Percentiles rank a stretch among this genome's conserved stretches.
These are phyloP conservation scores for Phialophora tarda DNA, from an alignment of 2,329 filamentous ascomycete species.

Conservation along the genomic window DNA sequence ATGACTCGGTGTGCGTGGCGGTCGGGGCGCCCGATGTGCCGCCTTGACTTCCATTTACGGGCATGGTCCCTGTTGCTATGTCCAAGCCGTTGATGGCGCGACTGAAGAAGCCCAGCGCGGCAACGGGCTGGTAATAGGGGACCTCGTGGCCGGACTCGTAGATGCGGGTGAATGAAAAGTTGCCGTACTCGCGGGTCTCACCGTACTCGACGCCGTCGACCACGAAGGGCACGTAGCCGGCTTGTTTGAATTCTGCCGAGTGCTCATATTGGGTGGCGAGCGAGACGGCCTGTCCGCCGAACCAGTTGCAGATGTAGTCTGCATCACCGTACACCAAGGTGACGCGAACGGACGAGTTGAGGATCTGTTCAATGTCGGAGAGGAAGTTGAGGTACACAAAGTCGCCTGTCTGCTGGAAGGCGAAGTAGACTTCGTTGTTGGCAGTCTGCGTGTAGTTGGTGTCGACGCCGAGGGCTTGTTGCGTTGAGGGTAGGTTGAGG, in stretches of 20 bases:
- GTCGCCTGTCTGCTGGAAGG: conserved; percentile 63
- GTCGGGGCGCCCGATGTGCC: conserved; percentile 48
- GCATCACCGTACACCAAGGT: conserved; percentile 73
- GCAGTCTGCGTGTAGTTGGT: conserved; percentile 62
- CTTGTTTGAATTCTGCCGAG: conserved; percentile 63
- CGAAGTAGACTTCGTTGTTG: conserved; percentile 51
- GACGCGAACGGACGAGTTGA: conserved; percentile 66
- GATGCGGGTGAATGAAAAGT: conserved; percentile 70
- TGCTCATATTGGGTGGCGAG: conserved; percentile 62
- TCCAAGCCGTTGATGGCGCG: conserved; percentile 64
- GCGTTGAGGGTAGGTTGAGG: conserved; percentile 61
- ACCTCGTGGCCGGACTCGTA: conserved; percentile 71
- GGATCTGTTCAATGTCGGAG: conserved; percentile 63
- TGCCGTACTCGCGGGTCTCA: conserved; percentile 76
- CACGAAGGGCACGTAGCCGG: conserved; percentile 74
- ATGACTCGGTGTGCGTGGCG: conserved; percentile 55
- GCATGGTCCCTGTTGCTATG: conserved; percentile 57
- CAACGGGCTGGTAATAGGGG: conserved; percentile 66
- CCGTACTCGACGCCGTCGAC: conserved; percentile 73
- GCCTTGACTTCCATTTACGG: conserved; percentile 45
- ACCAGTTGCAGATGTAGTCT: conserved; percentile 61
- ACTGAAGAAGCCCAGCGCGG: conserved; percentile 65
- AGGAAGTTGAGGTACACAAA: conserved; percentile 68
- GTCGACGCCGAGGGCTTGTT: conserved; percentile 64
- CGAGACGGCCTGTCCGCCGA: conserved; percentile 76